Conservation (phyloP, 1,284 basidiomycete genomes). For the Tremellales sp. region DNA sequence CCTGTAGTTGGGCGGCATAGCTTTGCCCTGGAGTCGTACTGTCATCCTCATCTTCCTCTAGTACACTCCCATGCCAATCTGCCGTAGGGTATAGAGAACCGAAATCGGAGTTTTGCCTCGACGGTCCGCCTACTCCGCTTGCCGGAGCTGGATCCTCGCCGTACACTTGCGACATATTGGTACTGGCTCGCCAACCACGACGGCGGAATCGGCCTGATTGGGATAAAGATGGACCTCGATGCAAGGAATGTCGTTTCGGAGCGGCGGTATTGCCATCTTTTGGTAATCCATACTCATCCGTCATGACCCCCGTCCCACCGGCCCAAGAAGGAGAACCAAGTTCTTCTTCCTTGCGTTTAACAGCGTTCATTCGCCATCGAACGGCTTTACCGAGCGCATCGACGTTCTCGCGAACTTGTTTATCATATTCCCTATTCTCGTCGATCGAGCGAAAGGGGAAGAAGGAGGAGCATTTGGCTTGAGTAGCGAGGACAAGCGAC, state of each 20-base stretch:
- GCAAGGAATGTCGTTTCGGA: conserved; percentile 8
- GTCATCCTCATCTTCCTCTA: conserved; percentile 35
- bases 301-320: neutral
- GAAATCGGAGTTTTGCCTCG: conserved; percentile 21
- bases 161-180: conserved; percentile 10
- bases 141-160: neutral
- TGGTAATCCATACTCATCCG: neutral
- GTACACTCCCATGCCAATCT: conserved; percentile 15
- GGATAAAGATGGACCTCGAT: conserved; percentile 24
- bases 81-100: neutral
- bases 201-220: conserved; percentile 29
- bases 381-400: conserved; percentile 36
- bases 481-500: conserved; percentile 46
- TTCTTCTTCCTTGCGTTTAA: conserved; percentile 6
- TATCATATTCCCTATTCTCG: conserved; percentile 22
- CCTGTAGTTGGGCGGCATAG: neutral
- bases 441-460: conserved; percentile 15
- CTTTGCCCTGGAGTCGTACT: conserved; percentile 1
- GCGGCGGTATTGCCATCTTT: neutral
- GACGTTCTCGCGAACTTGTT: conserved; percentile 35
- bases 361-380: conserved; percentile 23
- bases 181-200: conserved; percentile 26
- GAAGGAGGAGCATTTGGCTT: conserved; percentile 42
- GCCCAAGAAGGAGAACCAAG: neutral
- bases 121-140: neutral